Conservation (phyloP, 2,329 filamentous ascomycete species). For the Colletotrichum tabaci region DNA sequence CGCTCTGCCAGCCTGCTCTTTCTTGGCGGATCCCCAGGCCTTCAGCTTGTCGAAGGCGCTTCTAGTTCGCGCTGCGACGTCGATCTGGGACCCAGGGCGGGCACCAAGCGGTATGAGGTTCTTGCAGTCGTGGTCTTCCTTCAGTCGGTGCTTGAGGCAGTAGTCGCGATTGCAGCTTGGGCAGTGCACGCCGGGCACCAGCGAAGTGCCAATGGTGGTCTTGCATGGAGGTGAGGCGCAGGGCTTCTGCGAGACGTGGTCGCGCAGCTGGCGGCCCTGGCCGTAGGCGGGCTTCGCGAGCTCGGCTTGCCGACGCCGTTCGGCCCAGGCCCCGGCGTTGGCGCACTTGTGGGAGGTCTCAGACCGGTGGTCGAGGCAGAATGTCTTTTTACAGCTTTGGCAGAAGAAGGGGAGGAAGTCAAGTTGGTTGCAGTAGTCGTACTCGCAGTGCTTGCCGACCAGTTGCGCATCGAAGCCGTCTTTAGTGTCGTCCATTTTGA, state of each 20-base stretch:
- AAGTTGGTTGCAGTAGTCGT: slow-evolving; percentile 91
- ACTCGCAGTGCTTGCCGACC: slow-evolving; percentile 92
- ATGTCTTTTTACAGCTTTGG: slow-evolving; percentile 87
- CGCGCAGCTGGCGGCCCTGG: slow-evolving; percentile 67
- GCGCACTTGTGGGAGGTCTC: slow-evolving; percentile 83
- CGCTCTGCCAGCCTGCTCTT: slow-evolving; percentile 70
- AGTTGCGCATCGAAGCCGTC: slow-evolving; percentile 82
- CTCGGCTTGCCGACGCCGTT: slow-evolving; percentile 68
- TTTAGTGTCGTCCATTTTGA: slow-evolving; percentile 72
- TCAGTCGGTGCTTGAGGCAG: slow-evolving; percentile 82
- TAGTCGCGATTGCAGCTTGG: slow-evolving; percentile 79
- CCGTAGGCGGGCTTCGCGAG: slow-evolving; percentile 69
- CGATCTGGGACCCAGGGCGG: slow-evolving; percentile 58
- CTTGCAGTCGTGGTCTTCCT: slow-evolving; percentile 87
- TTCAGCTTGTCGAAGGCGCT: slow-evolving; percentile 84
- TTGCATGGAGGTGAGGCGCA: slow-evolving; percentile 79
- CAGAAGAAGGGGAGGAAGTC: slow-evolving; percentile 97
- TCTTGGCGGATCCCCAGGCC: slow-evolving; percentile 85
- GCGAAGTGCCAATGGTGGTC: slow-evolving; percentile 77
- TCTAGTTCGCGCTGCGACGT: slow-evolving; percentile 75
- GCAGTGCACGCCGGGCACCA: slow-evolving; percentile 80
- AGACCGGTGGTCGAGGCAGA: slow-evolving; percentile 93
- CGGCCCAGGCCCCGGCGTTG: slow-evolving; percentile 74
- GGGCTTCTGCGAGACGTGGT: slow-evolving; percentile 73
- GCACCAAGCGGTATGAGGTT: slow-evolving; percentile 76